phyloP scores from a whole-genome alignment of 257 asterid genomes.

The Przewalskia tangutica region DNA sequence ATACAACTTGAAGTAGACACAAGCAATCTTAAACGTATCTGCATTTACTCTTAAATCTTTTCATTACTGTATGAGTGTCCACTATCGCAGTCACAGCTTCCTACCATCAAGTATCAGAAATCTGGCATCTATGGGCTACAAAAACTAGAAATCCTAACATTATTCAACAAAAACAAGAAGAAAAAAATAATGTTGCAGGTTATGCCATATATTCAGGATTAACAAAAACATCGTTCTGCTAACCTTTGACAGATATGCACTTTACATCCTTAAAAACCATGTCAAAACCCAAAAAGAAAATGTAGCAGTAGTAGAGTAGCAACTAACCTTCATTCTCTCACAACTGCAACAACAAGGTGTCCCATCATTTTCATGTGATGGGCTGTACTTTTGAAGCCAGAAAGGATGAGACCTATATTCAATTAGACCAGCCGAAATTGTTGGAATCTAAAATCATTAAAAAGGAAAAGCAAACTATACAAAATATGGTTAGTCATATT shows the following conservation, averaged over 20 bases:
- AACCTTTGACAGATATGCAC: background rate
- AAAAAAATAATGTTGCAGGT: background rate
- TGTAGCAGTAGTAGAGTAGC: background rate
- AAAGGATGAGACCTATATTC: constrained; percentile 98
- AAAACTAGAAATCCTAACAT: background rate
- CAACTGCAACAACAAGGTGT: constrained; percentile 99
- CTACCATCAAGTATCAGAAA: constrained; percentile 83
- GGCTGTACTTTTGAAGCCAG: constrained; percentile 97
- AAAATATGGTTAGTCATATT: constrained; percentile 1
- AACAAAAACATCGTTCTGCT: background rate
- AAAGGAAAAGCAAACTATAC: background rate
- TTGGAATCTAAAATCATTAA: constrained; percentile 54
- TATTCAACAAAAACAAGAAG: background rate
- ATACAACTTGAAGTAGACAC: background rate
- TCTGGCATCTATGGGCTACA: constrained; percentile 66
- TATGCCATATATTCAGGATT: background rate
- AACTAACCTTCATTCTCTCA: constrained; percentile 83
- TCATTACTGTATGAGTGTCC: constrained; percentile 47
- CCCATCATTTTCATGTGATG: constrained; percentile 82
- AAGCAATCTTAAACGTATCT: too few species aligned
- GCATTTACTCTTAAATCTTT: constrained; percentile 8
- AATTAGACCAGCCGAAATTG: constrained; percentile 73
- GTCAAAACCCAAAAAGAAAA: background rate
- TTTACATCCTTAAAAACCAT: background rate
- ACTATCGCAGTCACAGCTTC: constrained; percentile 77